These are phyloP conservation scores for Agarophyton chilense DNA, from an alignment of 23 red algal species.

Conservation along the genomic window DNA sequence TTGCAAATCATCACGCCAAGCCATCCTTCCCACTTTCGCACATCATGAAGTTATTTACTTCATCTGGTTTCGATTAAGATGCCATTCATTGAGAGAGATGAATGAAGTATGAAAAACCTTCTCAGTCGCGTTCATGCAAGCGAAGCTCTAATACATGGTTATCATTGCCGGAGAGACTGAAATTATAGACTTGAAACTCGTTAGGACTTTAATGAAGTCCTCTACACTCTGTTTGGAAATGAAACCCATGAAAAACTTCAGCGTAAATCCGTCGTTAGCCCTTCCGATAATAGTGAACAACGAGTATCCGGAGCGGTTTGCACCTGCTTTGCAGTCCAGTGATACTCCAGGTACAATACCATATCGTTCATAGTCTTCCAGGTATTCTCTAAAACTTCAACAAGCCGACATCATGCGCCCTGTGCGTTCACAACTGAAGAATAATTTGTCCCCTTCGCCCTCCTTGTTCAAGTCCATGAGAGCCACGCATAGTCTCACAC, in stretches of 20 bases:
- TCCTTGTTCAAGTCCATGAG: neutral
- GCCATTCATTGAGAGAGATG: neutral
- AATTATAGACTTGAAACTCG: slow-evolving; percentile 18
- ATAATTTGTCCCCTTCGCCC: neutral
- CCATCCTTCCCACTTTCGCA: neutral
- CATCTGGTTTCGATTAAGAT: neutral
- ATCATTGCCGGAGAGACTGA: neutral
- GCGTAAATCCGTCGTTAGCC: no score
- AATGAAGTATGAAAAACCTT: slow-evolving; percentile 6
- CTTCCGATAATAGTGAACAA: slow-evolving; percentile 9
- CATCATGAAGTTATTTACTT: neutral
- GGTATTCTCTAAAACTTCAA: neutral
- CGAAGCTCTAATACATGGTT: neutral
- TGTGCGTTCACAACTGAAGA: neutral
- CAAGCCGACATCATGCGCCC: slow-evolving; percentile 30
- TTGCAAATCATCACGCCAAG: slow-evolving; percentile 13
- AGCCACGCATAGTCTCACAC: neutral
- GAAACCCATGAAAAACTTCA: no score
- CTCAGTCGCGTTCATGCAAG: slow-evolving; percentile 13
- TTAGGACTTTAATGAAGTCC: slow-evolving; percentile 8
- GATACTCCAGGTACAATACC: slow-evolving; percentile 15
- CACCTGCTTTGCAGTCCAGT: neutral
- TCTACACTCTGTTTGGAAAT: neutral
- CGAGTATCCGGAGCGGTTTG: neutral
- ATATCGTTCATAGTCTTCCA: slow-evolving; percentile 24